Percentiles rank a stretch among this genome's conserved stretches.
These are phyloP conservation scores for Jaminaea rosea DNA, from an alignment of 1,284 basidiomycete genomes.

Conservation along the genomic window DNA sequence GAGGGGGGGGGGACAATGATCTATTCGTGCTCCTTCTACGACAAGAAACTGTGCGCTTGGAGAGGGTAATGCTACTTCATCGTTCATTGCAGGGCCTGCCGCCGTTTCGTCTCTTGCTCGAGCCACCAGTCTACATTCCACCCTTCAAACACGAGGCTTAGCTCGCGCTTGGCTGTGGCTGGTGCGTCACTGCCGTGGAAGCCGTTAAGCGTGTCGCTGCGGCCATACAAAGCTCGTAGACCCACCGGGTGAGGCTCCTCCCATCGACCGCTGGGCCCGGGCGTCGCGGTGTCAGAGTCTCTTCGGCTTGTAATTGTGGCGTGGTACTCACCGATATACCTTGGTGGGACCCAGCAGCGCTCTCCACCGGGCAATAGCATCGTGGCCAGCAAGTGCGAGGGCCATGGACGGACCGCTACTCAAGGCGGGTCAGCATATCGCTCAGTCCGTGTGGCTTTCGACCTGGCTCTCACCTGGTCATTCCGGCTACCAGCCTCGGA, in stretches of 20 bases:
- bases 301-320: not conserved
- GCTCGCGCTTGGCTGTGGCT: constrained; percentile 16
- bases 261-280: constrained; percentile 11
- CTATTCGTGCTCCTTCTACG: constrained; percentile 93
- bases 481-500: constrained; percentile 35
- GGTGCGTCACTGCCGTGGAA: constrained; percentile 35
- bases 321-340: constrained; percentile 17
- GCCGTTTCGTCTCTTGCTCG: constrained; percentile 7
- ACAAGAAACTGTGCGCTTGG: constrained; percentile 61
- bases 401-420: constrained; percentile 30
- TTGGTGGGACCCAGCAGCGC: constrained; percentile 40
- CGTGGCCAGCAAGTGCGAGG: constrained; percentile 30
- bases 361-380: constrained; percentile 34
- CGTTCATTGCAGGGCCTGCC: too few relatives aligned
- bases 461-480: constrained; percentile 18
- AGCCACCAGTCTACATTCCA: constrained; percentile 33
- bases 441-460: not conserved
- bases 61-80: too few relatives aligned
- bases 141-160: constrained; percentile 26
- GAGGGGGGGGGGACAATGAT: constrained; percentile 53
- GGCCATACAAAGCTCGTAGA: constrained; percentile 30
- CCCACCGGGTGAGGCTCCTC: constrained; percentile 13
- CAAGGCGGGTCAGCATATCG: not conserved
- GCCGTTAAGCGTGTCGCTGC: constrained; percentile 42
- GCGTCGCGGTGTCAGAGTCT: not conserved